Base-by-base conservation (phyloP, 2,329 filamentous ascomycete genomes). In the Bisporella sp. region DNA sequence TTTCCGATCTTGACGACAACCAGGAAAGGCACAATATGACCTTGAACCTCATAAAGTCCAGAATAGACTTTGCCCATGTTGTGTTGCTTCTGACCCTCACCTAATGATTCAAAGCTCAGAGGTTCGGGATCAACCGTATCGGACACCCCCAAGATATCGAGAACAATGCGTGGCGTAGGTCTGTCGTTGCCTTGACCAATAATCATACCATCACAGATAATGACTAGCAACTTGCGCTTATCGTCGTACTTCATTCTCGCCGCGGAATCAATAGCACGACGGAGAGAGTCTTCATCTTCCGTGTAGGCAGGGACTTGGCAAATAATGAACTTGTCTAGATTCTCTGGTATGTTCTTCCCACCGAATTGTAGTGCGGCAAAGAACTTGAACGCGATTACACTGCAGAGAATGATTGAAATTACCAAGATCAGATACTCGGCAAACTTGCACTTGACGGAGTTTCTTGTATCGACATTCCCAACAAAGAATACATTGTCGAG, bases 1-100 rank as follows among this genome's bases (percentile, higher is more conserved):
- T 87, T 87, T 73, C 93, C 93, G 59, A 97, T 82, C 77, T 99
- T 99, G 71, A 97, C 91, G 43, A 99, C 77, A 47, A 99, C 93
- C 67, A 99, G 68, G 80, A 96, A 99, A 28, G 93, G 93, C 43
- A 99, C 93, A 59, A 99, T 97, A 66, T 99, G 92, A 56, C 93
- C 93, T 65, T 96, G 89, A 5, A 96, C 91, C 71, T 99, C 93
- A 68, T 99, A 99, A 5, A 99, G 76, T 64, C 93, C 93, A 21
- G 93, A 96, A 71, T 99, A 99, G 57, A 96, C 83, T 71, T 99
- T 99, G 69, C 88, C 93, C 92, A 97, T 97, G 70, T 99, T 99
- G 75, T 97, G 93, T 69, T 97, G 93, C 73, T 95, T 96, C 71
- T 87, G 81, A 66, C 93, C 93, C 70, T 97, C 92, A 52, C 93